Evolutionary conservation across 164 flowering plant species (phyloP), one percentile per base, ranked within the genome.

Genomic region (Euptelea pleiosperma): DNA sequence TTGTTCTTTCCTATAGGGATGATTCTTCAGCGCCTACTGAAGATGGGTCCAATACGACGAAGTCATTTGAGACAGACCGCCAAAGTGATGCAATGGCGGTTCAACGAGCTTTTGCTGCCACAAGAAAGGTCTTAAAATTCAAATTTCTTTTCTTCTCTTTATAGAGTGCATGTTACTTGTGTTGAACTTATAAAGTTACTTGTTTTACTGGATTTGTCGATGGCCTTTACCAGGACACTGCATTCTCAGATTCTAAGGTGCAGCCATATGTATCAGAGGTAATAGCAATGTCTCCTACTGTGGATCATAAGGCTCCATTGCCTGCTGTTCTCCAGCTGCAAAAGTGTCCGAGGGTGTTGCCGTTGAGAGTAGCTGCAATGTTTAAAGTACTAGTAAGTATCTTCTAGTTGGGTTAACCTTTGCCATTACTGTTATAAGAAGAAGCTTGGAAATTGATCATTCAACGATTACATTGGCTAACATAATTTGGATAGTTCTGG

Each of bases 31-130:
- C 30, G 19, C 60, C 58, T 24, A 62, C 62, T 60, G 88, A 78
- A 49, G 52, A 64, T 50, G 71, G 51, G 36, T 24, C 42, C 8
- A 65, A 59, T 68, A 43, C 42, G 19, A 64, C 34, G 21, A 70
- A 61, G 50, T 52, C 68, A 51, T 66, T 69, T 41, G 97, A 85
- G 48, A 80, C 82, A 43, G 71, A 79, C 30, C 95, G 96, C 24
- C 86, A 78, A 68, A 84, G 66, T 72, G 96, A 88, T 83, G 97
- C 97, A 25, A 74, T 83, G 77, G 74, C 78, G 33, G 97, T 94
- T 52, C 93, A 91, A 62, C 89, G 75, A 48, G 99, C 95, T 45
- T 94, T 94, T 85, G 60, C 91, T 57, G 62, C 62, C 39, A 55
- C 65, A 25, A 73, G 55, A 60, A 82, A 82, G 89, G 97, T 88